Percentiles rank a stretch among this genome's conserved stretches.
Evolutionary conservation across 1,284 basidiomycete genomes (phyloP).

Genomic region (Vanrija sp.): DNA sequence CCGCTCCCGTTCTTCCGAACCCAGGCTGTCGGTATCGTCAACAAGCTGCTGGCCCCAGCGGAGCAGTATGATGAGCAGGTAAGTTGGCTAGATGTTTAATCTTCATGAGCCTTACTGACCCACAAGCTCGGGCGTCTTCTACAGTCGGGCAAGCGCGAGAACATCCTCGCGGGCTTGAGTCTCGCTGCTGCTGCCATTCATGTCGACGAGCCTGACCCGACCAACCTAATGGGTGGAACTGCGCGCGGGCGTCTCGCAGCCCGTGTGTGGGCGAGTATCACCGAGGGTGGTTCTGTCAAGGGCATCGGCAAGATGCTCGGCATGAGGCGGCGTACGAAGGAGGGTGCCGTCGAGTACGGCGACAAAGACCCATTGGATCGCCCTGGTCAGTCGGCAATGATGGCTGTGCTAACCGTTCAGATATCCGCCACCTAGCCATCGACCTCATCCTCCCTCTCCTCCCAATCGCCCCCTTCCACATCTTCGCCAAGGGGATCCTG

Average conservation of each 20-base stretch:
- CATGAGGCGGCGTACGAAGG: conserved; percentile 45
- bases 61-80: conserved; percentile 38
- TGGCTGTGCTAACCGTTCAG: conserved; percentile 8
- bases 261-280: conserved; percentile 37
- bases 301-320: conserved; percentile 44
- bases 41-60: conserved; percentile 34
- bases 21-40: conserved; percentile 38
- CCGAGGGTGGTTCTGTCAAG: conserved; percentile 42
- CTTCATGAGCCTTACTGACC: conserved; percentile 10
- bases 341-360: conserved; percentile 34
- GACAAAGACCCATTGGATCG: conserved; percentile 42
- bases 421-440: conserved; percentile 46
- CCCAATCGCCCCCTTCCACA: conserved; percentile 33
- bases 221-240: conserved; percentile 16
- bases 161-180: conserved; percentile 36
- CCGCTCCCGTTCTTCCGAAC: conserved; percentile 49
- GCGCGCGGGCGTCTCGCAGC: conserved; percentile 28
- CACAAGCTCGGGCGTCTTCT: conserved; percentile 34
- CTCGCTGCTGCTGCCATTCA: conserved; percentile 39
- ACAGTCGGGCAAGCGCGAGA: conserved; percentile 43
- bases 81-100: conserved; percentile 15
- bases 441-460: conserved; percentile 44
- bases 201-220: conserved; percentile 33
- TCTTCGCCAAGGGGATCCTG: conserved; percentile 38
- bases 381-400: conserved; percentile 2